Base-by-base conservation (phyloP, 73 alveolate species). In the Uronychia setigera region DNA sequence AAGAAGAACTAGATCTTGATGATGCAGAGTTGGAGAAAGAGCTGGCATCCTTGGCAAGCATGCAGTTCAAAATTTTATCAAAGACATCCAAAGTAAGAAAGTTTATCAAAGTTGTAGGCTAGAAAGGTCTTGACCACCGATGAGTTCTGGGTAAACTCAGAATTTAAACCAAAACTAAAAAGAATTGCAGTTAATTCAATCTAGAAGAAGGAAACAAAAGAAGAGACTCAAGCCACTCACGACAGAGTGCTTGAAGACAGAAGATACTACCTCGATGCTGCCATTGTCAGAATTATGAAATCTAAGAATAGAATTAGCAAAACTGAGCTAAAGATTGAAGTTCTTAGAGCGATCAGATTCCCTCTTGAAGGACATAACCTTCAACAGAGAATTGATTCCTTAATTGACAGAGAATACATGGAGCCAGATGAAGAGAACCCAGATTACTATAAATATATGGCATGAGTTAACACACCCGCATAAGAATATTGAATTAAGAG, bases 261-360 rank as follows among this genome's bases (percentile, higher is more conserved):
- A 82, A 93, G 86, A 60, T 89, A 83, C 81, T 74, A 85, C 35
- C 76, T 94, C 26, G 98, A 94, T 60, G 98, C 98, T 1, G 86
- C 92, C 32, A 91, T 94, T 46, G 98, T 93, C 27, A 89, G 89
- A 79, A 89, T 86, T 1, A 91, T 93, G 95, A 93, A 93, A 77
- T 85, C 92, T 28, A 85, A 91, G 60, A 91, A 83, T 59, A 77
- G 81, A 11, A 85, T 91, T 31, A 85, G 87, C 29, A 90, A 91
- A 31, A 82, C 78, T 32, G 96, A 92, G 27, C 78, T 93, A 32
- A 60, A 88, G 35, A 83, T 76, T 33, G 93, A 91, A 79, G 92
- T 91, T 30, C 76, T 91, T 59, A 82, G 83, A 59, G 83, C 75
- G 33, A 83, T 93, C 46, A 92, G 93, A 74, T 88, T 93, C 88